Evolutionary conservation across 169 alveolate species (phyloP), one percentile per base, ranked within the genome.

Genomic region (Plasmodium cynomolgi): DNA sequence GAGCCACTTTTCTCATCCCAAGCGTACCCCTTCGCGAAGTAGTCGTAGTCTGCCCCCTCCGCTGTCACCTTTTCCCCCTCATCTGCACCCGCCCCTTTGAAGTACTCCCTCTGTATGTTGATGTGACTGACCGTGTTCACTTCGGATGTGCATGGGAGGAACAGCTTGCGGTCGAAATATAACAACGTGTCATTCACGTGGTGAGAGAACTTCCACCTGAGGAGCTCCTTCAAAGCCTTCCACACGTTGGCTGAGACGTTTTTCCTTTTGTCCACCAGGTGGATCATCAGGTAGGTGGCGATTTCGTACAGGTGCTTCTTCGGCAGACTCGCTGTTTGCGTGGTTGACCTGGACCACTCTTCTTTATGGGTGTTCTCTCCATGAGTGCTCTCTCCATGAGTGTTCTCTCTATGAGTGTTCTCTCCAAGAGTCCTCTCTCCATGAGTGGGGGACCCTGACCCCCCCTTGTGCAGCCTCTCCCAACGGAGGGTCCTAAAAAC

Each of bases 271-370:
- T 91, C 95, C 37, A 79, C 80, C 23, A 91, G 62, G 34, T 91
- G 92, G n/a, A 91, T 82, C 26, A 91, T 23, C 44, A 91, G 62
- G 44, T 73, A 91, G 9, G 92, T 82, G 41, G 83, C 80, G 37
- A 83, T 82, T 82, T 91, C 95, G 44, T 91, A 91, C 31, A 91
- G 1, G 79, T 83, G 34, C 41, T 73, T 91, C 79, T 91, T 91
- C 20, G 34, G 83, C 34, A 68, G 37, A n/a, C 17, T 72, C 29
- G 20, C n/a, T 47, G 29, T 41, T 83, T 71, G 23, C 0, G 29
- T 33, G 20, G 26, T 58, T 54, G n/a, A 3, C n/a, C 56, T 23
- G 50, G 58, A 73, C 33, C 20, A 44, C 23, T 54, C 26, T 44
- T 44, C 5, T 44, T 11, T 44, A 11, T 9, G 56, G 11, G 56